These are phyloP conservation scores for Phytophthora constricta DNA, from an alignment of 352 stramenopile species.

Conservation along the genomic window DNA sequence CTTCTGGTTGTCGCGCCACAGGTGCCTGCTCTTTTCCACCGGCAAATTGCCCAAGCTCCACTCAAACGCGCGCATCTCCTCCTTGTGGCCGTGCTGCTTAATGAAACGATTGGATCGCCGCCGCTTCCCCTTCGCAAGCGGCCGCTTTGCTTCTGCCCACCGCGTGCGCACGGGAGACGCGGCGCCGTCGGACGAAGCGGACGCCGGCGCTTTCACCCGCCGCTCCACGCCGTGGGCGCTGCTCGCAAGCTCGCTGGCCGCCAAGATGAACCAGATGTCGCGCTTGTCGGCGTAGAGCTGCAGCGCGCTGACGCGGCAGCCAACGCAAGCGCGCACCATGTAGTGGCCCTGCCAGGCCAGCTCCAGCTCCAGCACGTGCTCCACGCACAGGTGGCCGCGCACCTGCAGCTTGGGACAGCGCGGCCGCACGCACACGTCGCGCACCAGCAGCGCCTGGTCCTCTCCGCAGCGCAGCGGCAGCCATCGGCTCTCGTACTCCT, in stretches of 20 bases:
- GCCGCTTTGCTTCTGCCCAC: conserved; percentile 4
- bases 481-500: conserved; percentile 42
- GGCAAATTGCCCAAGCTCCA: conserved; percentile 74
- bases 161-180: background rate
- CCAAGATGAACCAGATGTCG: conserved; percentile 72
- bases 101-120: conserved; percentile 36
- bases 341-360: conserved; percentile 53
- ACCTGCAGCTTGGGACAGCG: conserved; percentile 62
- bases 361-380: conserved; percentile 59
- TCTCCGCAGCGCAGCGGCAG: conserved; percentile 32
- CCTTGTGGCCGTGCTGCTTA: conserved; percentile 47
- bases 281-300: conserved; percentile 50
- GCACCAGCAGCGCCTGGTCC: conserved; percentile 51
- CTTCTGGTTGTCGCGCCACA: conserved; percentile 70
- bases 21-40: conserved; percentile 45
- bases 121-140: conserved; percentile 6
- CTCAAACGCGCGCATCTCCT: conserved; percentile 60
- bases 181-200: background rate
- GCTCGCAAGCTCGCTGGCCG: conserved; percentile 23
- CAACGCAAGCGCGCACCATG: conserved; percentile 53
- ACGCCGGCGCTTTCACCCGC: conserved; percentile 23
- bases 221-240: conserved; percentile 44
- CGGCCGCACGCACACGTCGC: conserved; percentile 63
- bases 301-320: conserved; percentile 55
- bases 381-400: conserved; percentile 55